These are phyloP conservation scores for Limtongozyma cylindracea DNA, from an alignment of 805 yeast genomes.

Conservation along the genomic window DNA sequence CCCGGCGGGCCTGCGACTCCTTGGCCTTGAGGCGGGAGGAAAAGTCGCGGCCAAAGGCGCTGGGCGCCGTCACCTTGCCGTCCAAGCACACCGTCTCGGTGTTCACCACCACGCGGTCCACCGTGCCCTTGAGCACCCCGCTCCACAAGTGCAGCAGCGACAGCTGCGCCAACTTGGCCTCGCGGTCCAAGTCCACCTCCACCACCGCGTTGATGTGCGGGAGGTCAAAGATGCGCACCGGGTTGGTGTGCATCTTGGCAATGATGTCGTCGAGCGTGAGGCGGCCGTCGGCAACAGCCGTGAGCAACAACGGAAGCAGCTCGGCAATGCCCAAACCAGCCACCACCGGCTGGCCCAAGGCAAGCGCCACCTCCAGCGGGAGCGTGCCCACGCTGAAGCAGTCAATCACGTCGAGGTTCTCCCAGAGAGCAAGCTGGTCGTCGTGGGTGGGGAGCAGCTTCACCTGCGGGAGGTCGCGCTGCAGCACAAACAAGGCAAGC, in stretches of 20 bases:
- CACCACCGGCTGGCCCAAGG: constrained; percentile 27
- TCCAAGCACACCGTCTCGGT: constrained; percentile 68
- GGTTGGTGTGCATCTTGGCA: constrained; percentile 53
- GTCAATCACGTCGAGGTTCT: constrained; percentile 43
- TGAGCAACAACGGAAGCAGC: constrained; percentile 55
- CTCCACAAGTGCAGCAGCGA: constrained; percentile 18
- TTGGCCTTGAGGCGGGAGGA: constrained; percentile 12
- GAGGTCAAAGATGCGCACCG: constrained; percentile 59
- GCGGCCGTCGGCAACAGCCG: constrained; percentile 54
- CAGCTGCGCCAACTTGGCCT: constrained; percentile 5
- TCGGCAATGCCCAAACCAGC: constrained; percentile 66
- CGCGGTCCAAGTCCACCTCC: constrained; percentile 67
- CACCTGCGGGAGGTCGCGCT: constrained; percentile 47
- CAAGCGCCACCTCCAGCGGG: constrained; percentile 50
- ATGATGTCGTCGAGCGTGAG: constrained; percentile 53
- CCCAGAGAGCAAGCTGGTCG: constrained; percentile 73
- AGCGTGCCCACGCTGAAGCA: constrained; percentile 67
- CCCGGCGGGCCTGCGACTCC: constrained; percentile 1
- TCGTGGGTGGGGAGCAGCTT: constrained; percentile 52
- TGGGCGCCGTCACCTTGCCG: constrained; percentile 33
- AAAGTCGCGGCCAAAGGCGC: constrained; percentile 31
- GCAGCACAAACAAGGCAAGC: constrained; percentile 51
- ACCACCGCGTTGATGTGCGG: constrained; percentile 60
- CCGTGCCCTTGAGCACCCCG: constrained; percentile 41
- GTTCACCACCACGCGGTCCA: constrained; percentile 67